Percentiles rank a stretch among this genome's conserved stretches.
Evolutionary conservation across 1,139 yeast genomes (phyloP).

Genomic region (Arxiozyma heterogenica): DNA sequence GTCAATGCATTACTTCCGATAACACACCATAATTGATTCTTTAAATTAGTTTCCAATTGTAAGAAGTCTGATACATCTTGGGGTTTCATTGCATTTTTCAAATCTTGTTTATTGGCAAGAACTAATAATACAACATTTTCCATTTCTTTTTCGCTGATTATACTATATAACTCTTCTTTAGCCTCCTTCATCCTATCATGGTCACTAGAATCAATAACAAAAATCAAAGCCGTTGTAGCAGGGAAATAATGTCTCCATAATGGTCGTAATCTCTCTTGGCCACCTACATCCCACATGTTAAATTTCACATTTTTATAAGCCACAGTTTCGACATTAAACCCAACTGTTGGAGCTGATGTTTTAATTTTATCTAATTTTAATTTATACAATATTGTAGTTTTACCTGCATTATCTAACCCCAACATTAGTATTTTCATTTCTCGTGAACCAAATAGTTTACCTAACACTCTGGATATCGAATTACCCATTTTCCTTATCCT

Average conservation of each 20-base stretch:
- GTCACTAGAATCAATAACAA: slow-evolving; percentile 82
- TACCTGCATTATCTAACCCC: slow-evolving; percentile 89
- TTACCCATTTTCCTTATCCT: slow-evolving; percentile 34
- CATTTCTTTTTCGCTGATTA: slow-evolving; percentile 62
- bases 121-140: slow-evolving; percentile 69
- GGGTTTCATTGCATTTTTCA: slow-evolving; percentile 53
- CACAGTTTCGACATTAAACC: slow-evolving; percentile 89
- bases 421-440: slow-evolving; percentile 65
- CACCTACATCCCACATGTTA: slow-evolving; percentile 97
- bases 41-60: slow-evolving; percentile 42
- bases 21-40: slow-evolving; percentile 63
- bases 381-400: slow-evolving; percentile 46
- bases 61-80: slow-evolving; percentile 54
- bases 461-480: slow-evolving; percentile 40
- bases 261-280: slow-evolving; percentile 84
- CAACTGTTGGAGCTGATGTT: slow-evolving; percentile 87
- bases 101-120: slow-evolving; percentile 86
- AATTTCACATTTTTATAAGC: slow-evolving; percentile 78
- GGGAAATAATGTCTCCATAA: slow-evolving; percentile 94
- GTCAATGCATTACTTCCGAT: slow-evolving; percentile 69
- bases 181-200: slow-evolving; percentile 65
- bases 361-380: slow-evolving; percentile 35
- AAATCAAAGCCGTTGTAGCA: slow-evolving; percentile 88
- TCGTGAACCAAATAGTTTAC: slow-evolving; percentile 42
- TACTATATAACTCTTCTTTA: slow-evolving; percentile 66